Evolutionary conservation across 2,329 filamentous ascomycete genomes (phyloP).

Genomic region (Diaporthe ilicicola): DNA sequence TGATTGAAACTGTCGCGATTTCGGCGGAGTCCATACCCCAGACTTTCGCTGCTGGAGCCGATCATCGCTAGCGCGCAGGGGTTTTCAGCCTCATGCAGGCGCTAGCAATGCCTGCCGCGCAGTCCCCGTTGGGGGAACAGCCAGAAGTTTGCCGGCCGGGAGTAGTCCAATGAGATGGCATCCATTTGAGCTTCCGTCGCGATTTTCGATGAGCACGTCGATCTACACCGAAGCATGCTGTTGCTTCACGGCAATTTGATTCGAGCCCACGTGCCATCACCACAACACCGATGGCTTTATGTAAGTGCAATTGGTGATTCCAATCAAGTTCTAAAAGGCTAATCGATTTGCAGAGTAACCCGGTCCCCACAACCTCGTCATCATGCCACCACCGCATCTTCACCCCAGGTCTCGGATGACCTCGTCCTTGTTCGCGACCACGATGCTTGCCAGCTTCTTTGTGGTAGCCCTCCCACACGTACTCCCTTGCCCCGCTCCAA

Average conservation of each 20-base stretch:
- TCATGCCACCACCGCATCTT: conserved; percentile 86
- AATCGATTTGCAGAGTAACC: neutral
- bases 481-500: conserved; percentile 88
- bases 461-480: conserved; percentile 92
- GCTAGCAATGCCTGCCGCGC: neutral
- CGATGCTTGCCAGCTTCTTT: conserved; percentile 86
- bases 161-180: conserved; percentile 22
- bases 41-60: conserved; percentile 13
- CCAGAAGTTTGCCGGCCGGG: neutral
- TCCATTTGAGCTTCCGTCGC: conserved; percentile 26
- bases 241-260: neutral
- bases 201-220: conserved; percentile 2
- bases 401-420: conserved; percentile 95
- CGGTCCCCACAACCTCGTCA: conserved; percentile 34
- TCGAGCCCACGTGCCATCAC: neutral
- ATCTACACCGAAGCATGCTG: neutral
- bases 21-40: conserved; percentile 29
- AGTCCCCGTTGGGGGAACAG: neutral
- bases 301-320: neutral
- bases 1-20: conserved; percentile 24
- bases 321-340: neutral
- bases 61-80: conserved; percentile 24
- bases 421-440: conserved; percentile 93
- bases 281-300: neutral
- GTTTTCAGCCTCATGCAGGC: conserved; percentile 11